Percentiles rank a stretch among this genome's conserved stretches.
Evolutionary conservation across 2,329 filamentous ascomycete genomes (phyloP).

Genomic region (Microdochium bolleyi): DNA sequence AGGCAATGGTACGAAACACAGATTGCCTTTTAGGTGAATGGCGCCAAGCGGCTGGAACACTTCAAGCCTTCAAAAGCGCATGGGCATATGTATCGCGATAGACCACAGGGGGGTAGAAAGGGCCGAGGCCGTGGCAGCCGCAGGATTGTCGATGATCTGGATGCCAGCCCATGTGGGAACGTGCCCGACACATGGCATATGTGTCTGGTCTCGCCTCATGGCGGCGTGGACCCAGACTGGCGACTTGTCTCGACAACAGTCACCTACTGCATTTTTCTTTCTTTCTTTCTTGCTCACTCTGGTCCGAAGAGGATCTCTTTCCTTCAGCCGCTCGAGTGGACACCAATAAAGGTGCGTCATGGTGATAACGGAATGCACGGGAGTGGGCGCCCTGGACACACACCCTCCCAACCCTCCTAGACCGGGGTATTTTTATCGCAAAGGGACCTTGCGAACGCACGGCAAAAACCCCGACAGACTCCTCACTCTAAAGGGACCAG

Average conservation of each 20-base stretch:
- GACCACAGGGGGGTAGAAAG: not conserved
- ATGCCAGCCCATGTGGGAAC: not conserved
- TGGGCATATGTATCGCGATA: not conserved
- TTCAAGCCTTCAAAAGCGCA: not conserved
- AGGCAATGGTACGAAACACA: too few relatives aligned
- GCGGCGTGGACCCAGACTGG: not conserved
- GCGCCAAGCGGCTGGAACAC: not conserved
- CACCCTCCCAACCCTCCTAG: not conserved
- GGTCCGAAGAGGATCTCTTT: not conserved
- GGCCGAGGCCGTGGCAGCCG: not conserved
- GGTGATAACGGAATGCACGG: not conserved
- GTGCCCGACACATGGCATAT: not conserved
- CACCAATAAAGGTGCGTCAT: not conserved
- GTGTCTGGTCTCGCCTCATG: not conserved
- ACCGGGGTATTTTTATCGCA: not conserved
- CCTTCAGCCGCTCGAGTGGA: not conserved
- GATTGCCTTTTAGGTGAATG: too few relatives aligned
- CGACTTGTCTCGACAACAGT: not conserved
- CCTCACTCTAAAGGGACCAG: not conserved
- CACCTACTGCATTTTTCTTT: not conserved
- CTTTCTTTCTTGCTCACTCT: not conserved
- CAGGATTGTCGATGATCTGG: not conserved
- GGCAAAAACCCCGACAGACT: not conserved
- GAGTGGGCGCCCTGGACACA: not conserved
- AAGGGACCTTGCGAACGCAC: too few relatives aligned